These are phyloP conservation scores for Colletotrichum aenigma DNA, from an alignment of 2,329 filamentous ascomycete species.

Conservation along the genomic window DNA sequence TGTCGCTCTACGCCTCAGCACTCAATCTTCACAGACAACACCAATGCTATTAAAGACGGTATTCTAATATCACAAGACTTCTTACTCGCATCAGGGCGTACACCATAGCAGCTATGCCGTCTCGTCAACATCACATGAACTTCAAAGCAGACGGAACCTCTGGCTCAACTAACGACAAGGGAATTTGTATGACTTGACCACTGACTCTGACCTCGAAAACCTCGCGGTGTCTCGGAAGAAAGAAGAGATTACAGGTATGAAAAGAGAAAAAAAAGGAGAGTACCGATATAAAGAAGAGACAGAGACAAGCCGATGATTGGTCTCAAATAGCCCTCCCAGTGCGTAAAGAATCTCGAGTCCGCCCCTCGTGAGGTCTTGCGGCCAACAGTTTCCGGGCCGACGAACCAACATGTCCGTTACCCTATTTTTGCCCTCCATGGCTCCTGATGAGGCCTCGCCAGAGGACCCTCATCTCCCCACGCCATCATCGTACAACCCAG, in stretches of 20 bases:
- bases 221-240: slow-evolving; percentile 23
- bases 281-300: slow-evolving; percentile 22
- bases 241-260: slow-evolving; percentile 22
- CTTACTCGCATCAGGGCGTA: not conserved
- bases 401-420: not conserved
- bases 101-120: not conserved
- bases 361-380: slow-evolving; percentile 11
- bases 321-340: slow-evolving; percentile 20
- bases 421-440: not conserved
- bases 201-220: slow-evolving; percentile 21
- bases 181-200: slow-evolving; percentile 21
- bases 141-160: not conserved
- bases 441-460: not conserved
- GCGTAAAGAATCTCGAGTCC: slow-evolving; percentile 23
- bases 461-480: not conserved
- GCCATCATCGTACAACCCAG: not conserved
- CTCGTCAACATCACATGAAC: slow-evolving; percentile 4
- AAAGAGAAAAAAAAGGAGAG: slow-evolving; percentile 13
- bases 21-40: not conserved
- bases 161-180: slow-evolving; percentile 15
- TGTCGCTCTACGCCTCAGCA: not conserved
- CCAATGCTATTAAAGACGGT: not conserved
- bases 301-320: slow-evolving; percentile 19
- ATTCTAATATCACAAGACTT: not conserved
- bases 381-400: slow-evolving; percentile 3